These are phyloP conservation scores for Phragmites australis DNA, from an alignment of 176 grass and related monocot genomes.

Conservation along the genomic window DNA sequence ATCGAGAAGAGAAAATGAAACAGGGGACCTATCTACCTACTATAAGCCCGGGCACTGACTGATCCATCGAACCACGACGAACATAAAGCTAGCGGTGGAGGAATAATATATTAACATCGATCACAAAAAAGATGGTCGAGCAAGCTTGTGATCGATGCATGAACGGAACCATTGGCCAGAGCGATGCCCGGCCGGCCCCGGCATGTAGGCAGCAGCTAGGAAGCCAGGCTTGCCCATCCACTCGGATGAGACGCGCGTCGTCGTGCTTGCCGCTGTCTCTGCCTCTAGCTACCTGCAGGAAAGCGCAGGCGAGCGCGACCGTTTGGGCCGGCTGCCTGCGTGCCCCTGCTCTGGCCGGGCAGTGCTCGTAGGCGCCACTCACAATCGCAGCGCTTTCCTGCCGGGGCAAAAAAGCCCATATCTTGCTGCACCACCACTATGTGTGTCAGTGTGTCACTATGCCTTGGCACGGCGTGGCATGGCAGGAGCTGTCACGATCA, in stretches of 20 bases:
- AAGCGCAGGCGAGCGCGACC: constrained; percentile 19
- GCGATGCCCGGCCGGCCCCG: constrained; percentile 19
- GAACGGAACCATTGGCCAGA: constrained; percentile 16
- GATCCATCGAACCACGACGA: constrained; percentile 12
- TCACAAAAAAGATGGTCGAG: constrained; percentile 9
- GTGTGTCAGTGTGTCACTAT: constrained; percentile 17
- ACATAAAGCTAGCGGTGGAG: neutral
- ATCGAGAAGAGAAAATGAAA: constrained; percentile 13
- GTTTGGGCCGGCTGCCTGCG: constrained; percentile 14
- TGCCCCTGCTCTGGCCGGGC: neutral
- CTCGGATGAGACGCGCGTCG: constrained; percentile 21
- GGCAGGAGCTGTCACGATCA: constrained; percentile 38
- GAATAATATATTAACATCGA: constrained; percentile 28
- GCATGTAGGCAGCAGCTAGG: constrained; percentile 2
- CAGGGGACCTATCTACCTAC: constrained; percentile 44
- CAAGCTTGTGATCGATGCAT: neutral
- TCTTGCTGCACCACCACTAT: constrained; percentile 41
- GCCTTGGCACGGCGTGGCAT: neutral
- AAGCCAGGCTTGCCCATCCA: neutral
- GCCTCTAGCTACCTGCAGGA: constrained; percentile 25
- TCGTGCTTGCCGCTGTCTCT: constrained; percentile 39
- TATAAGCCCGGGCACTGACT: constrained; percentile 23
- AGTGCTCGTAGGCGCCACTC: constrained; percentile 38
- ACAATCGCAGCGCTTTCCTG: constrained; percentile 33
- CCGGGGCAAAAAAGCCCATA: constrained; percentile 30